Base-by-base conservation (phyloP, 768 basidiomycete species). In the Tricholoma terreum region DNA sequence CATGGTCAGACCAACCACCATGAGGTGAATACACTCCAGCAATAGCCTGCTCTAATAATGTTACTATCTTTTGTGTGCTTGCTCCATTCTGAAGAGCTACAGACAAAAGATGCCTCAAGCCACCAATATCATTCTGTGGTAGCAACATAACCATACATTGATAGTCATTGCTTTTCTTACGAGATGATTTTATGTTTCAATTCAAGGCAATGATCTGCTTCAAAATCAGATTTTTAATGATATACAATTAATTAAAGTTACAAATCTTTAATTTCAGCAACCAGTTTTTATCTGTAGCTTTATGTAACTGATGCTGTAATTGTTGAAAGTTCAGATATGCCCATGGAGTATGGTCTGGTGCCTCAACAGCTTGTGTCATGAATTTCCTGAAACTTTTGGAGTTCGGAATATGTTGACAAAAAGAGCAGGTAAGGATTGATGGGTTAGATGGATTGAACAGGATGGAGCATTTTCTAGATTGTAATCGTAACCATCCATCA, bases 1-100 rank as follows among this genome's bases (percentile, higher is more conserved):
- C 68, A 8, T 14, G 9, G n/a, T 55, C 31, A 14, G 58, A 61
- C 56, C 61, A 68, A 0, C 54, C 55, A 45, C 55, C 56, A 8
- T 51, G 31, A 15, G 65, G 58, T 2, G 51, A 40, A 56, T 62
- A 62, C 12, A 58, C 10, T 1, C 63, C 59, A 34, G 14, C 48
- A 49, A 49, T 49, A 27, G 48, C 48, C n/a, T 49, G 5, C 5
- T 33, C 31, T 6, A 49, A 33, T 8, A 27, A 1, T 14, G 11
- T 15, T 27, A 49, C n/a, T 14, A 49, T 30, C 14, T 5, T 33
- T 30, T 46, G 27, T 31, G 50, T 2, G 14, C 22, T 22, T 21
- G 17, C 58, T 6, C 61, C 54, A 52, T 56, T 46, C 2, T 31
- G 55, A 24, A 62, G 53, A 17, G 50, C 58, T 4, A 49, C 50